Evolutionary conservation across 108 stramenopile species (phyloP).

Genomic region (Cyclotella kingstonii): DNA sequence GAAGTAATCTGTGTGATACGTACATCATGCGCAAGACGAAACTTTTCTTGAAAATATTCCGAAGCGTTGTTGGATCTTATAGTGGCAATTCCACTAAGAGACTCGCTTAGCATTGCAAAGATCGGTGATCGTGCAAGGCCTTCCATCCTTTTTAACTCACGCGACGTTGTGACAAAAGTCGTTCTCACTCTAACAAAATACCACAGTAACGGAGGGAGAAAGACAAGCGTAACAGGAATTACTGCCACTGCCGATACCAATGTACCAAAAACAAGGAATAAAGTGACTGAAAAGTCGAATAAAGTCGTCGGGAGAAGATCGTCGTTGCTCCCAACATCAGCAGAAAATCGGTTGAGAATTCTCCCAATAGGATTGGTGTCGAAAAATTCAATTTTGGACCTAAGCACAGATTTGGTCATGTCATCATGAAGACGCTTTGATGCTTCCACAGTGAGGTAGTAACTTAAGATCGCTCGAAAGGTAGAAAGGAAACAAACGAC

Average conservation of each 20-base stretch:
- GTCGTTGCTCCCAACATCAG: slow-evolving; percentile 83
- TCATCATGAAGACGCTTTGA: slow-evolving; percentile 73
- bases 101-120: slow-evolving; percentile 86
- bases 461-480: slow-evolving; percentile 54
- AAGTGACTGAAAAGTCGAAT: slow-evolving; percentile 71
- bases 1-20: neutral
- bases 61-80: slow-evolving; percentile 78
- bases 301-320: slow-evolving; percentile 71
- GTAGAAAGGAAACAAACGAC: slow-evolving; percentile 47
- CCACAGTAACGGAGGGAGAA: slow-evolving; percentile 66
- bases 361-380: slow-evolving; percentile 92
- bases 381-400: slow-evolving; percentile 87
- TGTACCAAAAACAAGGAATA: slow-evolving; percentile 69
- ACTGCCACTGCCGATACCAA: slow-evolving; percentile 60
- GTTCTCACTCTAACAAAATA: slow-evolving; percentile 65
- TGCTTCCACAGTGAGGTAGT: slow-evolving; percentile 58
- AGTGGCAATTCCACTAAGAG: slow-evolving; percentile 83
- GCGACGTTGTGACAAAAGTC: slow-evolving; percentile 73
- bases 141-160: slow-evolving; percentile 87
- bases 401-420: slow-evolving; percentile 75
- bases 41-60: slow-evolving; percentile 63
- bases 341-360: slow-evolving; percentile 76
- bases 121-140: slow-evolving; percentile 83
- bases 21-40: slow-evolving; percentile 66
- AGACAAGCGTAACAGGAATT: slow-evolving; percentile 66